Percentiles rank a stretch among this genome's conserved stretches.
Conservation (phyloP, 345 rosid genomes). For the Sapria himalayana region DNA sequence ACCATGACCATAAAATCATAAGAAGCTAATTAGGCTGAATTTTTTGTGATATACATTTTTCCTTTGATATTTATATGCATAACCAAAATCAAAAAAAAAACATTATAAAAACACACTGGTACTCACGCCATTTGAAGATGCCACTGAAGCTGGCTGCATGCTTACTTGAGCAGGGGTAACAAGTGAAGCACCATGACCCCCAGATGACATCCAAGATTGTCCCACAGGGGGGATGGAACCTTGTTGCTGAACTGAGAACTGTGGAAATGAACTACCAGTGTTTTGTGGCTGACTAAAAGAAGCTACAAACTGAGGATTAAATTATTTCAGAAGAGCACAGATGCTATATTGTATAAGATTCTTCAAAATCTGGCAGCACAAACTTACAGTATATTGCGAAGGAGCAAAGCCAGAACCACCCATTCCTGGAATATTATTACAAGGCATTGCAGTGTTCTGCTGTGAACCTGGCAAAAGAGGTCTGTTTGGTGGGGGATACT, state of each 20-base stretch:
- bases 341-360: too few species aligned
- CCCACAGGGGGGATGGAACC: conserved; percentile 18
- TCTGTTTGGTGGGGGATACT: conserved; percentile 38
- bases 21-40: too few species aligned
- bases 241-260: too few species aligned
- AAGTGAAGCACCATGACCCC: conserved; percentile 27
- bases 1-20: too few species aligned
- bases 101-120: too few species aligned
- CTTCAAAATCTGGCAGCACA: too few species aligned
- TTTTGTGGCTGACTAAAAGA: conserved; percentile 49
- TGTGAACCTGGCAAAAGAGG: conserved; percentile 33
- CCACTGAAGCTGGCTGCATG: conserved; percentile 30
- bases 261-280: conserved; percentile 19
- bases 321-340: too few species aligned
- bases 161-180: conserved; percentile 25
- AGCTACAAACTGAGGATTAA: conserved; percentile 35
- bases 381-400: conserved; percentile 41
- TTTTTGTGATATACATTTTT: too few species aligned
- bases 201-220: conserved; percentile 49
- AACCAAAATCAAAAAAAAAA: too few species aligned
- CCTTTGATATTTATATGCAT: too few species aligned
- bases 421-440: conserved; percentile 27
- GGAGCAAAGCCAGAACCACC: too few species aligned
- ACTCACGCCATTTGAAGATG: too few species aligned
- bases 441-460: conserved; percentile 20